Evolutionary conservation across 495 filamentous ascomycete species (phyloP).

Genomic region (Jackrogersella multiformis): DNA sequence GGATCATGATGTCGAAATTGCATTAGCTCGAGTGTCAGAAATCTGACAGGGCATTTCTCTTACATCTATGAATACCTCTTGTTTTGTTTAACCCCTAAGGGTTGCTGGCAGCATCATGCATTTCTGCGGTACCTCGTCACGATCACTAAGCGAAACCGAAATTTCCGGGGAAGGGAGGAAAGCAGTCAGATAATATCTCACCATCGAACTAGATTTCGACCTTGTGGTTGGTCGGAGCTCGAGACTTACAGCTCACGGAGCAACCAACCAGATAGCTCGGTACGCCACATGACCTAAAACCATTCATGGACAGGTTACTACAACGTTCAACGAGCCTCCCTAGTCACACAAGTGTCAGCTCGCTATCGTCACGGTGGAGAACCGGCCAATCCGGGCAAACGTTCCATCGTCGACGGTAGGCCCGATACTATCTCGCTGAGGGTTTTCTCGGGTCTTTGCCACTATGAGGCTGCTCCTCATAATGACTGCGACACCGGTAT

Average conservation of each 20-base stretch:
- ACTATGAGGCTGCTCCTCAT: constrained; percentile 39
- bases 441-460: constrained; percentile 30
- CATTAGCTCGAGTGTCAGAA: constrained; percentile 37
- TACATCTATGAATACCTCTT: neutral
- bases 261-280: constrained; percentile 44
- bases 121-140: constrained; percentile 21
- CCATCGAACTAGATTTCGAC: constrained; percentile 14
- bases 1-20: constrained; percentile 42
- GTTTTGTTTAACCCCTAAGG: too few relatives aligned
- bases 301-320: constrained; percentile 42
- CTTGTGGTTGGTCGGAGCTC: constrained; percentile 36
- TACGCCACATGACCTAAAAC: constrained; percentile 45
- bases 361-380: constrained; percentile 40
- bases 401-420: constrained; percentile 41
- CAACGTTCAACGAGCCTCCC: constrained; percentile 45
- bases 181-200: constrained; percentile 23
- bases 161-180: constrained; percentile 43
- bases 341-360: constrained; percentile 34
- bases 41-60: constrained; percentile 14
- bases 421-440: constrained; percentile 35
- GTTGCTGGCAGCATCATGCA: constrained; percentile 12
- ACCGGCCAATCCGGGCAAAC: constrained; percentile 41
- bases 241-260: constrained; percentile 26
- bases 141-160: constrained; percentile 43
- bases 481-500: constrained; percentile 38